Evolutionary conservation across 2,329 filamentous ascomycete species (phyloP).

Genomic region (Fusarium nodosum): DNA sequence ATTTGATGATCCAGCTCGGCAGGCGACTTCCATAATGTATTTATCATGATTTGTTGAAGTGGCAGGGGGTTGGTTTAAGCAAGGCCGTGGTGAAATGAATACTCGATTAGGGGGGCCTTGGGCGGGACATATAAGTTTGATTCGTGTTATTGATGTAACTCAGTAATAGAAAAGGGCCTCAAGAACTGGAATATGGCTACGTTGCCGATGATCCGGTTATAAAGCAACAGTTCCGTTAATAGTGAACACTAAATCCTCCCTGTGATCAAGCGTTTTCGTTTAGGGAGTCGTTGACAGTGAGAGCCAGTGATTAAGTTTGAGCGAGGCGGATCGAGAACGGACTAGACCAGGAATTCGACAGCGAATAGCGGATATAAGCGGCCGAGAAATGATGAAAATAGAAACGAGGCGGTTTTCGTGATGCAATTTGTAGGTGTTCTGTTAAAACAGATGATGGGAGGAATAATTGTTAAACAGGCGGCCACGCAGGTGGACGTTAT

Average conservation of each 20-base stretch:
- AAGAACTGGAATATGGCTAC: conserved; percentile 3
- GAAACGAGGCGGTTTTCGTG: not conserved
- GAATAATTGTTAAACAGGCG: not conserved
- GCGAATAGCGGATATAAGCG: not conserved
- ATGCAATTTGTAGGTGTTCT: not conserved
- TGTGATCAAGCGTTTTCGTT: conserved; percentile 14
- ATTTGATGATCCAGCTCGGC: conserved; percentile 44
- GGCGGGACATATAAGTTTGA: conserved; percentile 13
- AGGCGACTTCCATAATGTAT: conserved; percentile 44
- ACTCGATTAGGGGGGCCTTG: conserved; percentile 8
- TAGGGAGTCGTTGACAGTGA: conserved; percentile 27
- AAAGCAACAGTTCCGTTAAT: conserved; percentile 6
- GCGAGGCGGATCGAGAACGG: conserved; percentile 31
- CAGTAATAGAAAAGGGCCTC: conserved; percentile 1
- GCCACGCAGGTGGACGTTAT: not conserved
- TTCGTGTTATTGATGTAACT: conserved; percentile 7
- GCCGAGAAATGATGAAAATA: not conserved
- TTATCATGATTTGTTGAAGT: conserved; percentile 41
- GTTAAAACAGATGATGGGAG: not conserved
- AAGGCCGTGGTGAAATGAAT: conserved; percentile 2
- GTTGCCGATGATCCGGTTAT: conserved; percentile 21
- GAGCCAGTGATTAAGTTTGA: conserved; percentile 33
- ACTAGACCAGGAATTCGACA: not conserved
- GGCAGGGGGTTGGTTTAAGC: not conserved
- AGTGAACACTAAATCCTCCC: not conserved